phyloP scores from a whole-genome alignment of 2,329 filamentous ascomycete species.

The Coniochaeta sp. region DNA sequence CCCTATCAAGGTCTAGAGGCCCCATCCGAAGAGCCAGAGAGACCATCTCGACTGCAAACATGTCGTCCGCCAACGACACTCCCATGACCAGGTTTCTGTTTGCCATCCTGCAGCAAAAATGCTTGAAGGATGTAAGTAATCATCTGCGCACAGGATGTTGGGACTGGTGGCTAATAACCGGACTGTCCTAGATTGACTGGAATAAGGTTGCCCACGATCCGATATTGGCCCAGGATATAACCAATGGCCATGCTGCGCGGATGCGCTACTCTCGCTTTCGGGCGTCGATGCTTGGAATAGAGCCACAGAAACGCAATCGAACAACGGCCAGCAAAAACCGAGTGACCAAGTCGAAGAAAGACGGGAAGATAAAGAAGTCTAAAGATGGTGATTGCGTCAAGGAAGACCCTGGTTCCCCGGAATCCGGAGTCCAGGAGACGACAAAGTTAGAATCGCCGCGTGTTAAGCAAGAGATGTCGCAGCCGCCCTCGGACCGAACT shows the following conservation, averaged over 20 bases:
- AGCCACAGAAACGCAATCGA: slow-evolving; percentile 39
- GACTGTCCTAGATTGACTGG: slow-evolving; percentile 45
- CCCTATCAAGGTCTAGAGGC: neutral
- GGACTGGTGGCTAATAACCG: neutral
- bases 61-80: slow-evolving; percentile 49
- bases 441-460: slow-evolving; percentile 6
- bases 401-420: slow-evolving; percentile 23
- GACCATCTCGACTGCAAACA: neutral
- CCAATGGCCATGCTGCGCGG: slow-evolving; percentile 53
- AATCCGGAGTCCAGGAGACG: slow-evolving; percentile 3
- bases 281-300: slow-evolving; percentile 35
- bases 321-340: slow-evolving; percentile 30
- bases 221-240: slow-evolving; percentile 43
- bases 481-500: slow-evolving; percentile 20
- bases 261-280: slow-evolving; percentile 52
- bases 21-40: neutral
- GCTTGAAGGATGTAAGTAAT: slow-evolving; percentile 49
- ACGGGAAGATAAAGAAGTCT: slow-evolving; percentile 28
- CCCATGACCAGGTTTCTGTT: slow-evolving; percentile 51
- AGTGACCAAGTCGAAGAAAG: slow-evolving; percentile 39
- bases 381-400: slow-evolving; percentile 25
- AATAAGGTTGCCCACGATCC: slow-evolving; percentile 47
- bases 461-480: slow-evolving; percentile 31
- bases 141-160: neutral
- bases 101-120: slow-evolving; percentile 52